Evolutionary conservation across 1,284 basidiomycete genomes (phyloP), one percentile per base, ranked within the genome.

Genomic region (Schizophyllum amplum): DNA sequence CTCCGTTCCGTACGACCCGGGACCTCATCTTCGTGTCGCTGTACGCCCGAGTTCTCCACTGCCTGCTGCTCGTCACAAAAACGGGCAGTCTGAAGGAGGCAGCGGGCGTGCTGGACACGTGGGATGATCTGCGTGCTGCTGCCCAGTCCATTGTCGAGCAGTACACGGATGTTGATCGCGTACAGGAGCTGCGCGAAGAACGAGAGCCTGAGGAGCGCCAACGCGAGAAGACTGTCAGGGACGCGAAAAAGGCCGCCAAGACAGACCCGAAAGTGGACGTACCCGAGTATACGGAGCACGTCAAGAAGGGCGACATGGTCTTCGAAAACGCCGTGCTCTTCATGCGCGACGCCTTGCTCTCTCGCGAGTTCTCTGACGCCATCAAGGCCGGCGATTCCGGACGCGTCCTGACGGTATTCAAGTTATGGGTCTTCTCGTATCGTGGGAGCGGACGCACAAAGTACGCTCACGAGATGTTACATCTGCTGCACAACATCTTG

Each of bases 401-500:
- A 0, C 61, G 68, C 0, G 61, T 75, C 6, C n/a, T 72, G 5
- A 27, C 67, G 0, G 60, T 72, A 0, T 58, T 75, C 0, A 76
- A 75, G 59, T 48, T 65, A 2, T 68, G 66, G 59, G 68, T 69
- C 0, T 56, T 71, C 1, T 63, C 63, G 15, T 75, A 64, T 57
- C 68, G 70, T 1, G 71, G 69, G 0, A 69, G 62, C 48, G 72
- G 71, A 0, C 66, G 67, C 0, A 59, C 64, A 0, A 75, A 76
- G 61, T 76, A 78, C 57, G 74, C 73, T 0, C 63, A 73, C 46
- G 71, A 75, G 60, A 67, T 72, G 63, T 60, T 77, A 0, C 66
- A 71, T 56, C 55, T 75, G 0, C 64, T 75, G 0, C 74, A 78
- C 56, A 71, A 75, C 54, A 42, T 74, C 0, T 65, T 63, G 0